Evolutionary conservation across 352 stramenopile species (phyloP), one percentile per base, ranked within the genome.

Genomic region (Pythium aristosporum): DNA sequence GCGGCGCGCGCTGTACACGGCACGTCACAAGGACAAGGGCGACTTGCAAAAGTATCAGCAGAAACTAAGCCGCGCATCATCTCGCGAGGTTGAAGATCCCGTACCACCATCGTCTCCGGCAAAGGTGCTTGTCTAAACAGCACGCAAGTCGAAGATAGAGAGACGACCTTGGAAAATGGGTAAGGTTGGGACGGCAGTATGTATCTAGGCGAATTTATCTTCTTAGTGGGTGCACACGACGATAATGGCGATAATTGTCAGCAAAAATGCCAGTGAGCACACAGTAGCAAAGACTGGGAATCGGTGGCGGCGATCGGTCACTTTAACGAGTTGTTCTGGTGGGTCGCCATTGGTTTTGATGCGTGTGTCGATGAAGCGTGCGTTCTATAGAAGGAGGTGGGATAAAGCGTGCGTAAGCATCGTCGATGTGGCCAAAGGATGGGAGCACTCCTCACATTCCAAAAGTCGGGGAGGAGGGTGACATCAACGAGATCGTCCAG

Each of bases 271-370:
- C 47, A 92, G 70, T 28, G 82, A 92, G 61, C 82, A 90, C 12
- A 86, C 75, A 5, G 80, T 90, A 11, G 82, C 80, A 57, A 92
- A 84, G 32, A 91, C 72, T 2, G 82, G 82, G 60, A 88, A 85
- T 23, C 79, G 77, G 66, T 91, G 82, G 20, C 72, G 72, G 15
- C 76, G 71, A 66, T 91, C 79, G 6, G 82, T 91, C 44, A 91
- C 82, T 51, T 91, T 91, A 54, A 91, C 79, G 36, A 91, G 72
- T 55, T 91, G 82, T 36, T 89, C 80, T 3, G 79, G 80, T 10
- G 75, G 55, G 12, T 91, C 82, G 20, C 71, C 80, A 50, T 86
- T 91, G 1, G 75, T 83, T 11, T 56, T 53, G 36, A 89, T 76
- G 0, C 72, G 71, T 25, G 60, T 16, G 15, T 63, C 57, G 10